Percentiles rank a stretch among this genome's conserved stretches.
Evolutionary conservation across 2,329 filamentous ascomycete genomes (phyloP).

Genomic region (Sarocladiaceae sp.): DNA sequence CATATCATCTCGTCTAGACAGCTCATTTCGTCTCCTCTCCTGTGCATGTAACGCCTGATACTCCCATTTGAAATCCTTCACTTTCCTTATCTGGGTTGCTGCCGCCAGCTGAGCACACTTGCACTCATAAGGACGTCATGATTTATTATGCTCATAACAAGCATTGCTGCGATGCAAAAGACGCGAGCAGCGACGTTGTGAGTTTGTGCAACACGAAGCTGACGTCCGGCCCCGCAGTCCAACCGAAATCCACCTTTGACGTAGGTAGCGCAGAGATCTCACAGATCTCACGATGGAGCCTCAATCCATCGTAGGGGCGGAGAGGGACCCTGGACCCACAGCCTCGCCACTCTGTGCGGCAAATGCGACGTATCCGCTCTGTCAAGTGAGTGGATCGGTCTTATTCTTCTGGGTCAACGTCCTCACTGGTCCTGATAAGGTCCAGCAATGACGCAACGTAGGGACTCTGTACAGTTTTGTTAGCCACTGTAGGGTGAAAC

Average conservation of each 20-base stretch:
- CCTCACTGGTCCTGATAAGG: constrained; percentile 20
- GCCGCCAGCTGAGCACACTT: background rate
- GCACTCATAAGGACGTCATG: too few relatives aligned
- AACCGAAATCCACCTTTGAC: constrained; percentile 3
- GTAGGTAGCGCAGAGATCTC: constrained; percentile 7
- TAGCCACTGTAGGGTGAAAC: background rate
- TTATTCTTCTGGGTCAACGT: constrained; percentile 5
- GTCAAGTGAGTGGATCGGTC: background rate
- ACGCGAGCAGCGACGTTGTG: background rate
- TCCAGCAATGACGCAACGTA: constrained; percentile 37
- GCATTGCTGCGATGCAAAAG: too few relatives aligned
- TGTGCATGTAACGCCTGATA: background rate
- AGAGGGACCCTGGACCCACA: constrained; percentile 6
- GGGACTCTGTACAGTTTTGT: constrained; percentile 24
- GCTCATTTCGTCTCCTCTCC: too few relatives aligned
- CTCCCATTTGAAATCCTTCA: background rate
- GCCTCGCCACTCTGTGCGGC: constrained; percentile 3
- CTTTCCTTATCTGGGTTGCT: background rate
- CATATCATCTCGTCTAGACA: background rate
- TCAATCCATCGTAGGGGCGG: background rate
- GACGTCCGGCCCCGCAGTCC: constrained; percentile 1
- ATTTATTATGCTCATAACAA: too few relatives aligned
- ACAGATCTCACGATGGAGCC: constrained; percentile 10
- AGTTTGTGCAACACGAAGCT: background rate
- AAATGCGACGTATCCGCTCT: constrained; percentile 1